Base-by-base conservation (phyloP, 2,329 filamentous ascomycete genomes). In the Colletotrichum noveboracense region DNA sequence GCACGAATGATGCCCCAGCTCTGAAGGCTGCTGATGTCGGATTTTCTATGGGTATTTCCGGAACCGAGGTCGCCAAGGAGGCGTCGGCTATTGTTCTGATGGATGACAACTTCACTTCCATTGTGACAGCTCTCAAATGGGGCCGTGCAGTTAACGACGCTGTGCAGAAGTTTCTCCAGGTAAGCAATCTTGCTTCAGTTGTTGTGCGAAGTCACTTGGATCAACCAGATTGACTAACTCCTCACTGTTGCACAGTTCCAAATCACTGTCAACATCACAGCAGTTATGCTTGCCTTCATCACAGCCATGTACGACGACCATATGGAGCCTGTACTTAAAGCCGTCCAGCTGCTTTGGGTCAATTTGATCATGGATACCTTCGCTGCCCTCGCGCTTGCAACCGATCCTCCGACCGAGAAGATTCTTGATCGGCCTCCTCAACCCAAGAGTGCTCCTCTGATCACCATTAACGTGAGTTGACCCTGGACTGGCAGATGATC, bases 341-440 rank as follows among this genome's bases (percentile, higher is more conserved):
- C 93, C 2, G 91, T 93, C 1, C 92, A 94, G 79, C 87, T 94
- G 61, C 87, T 94, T 38, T 94, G 92, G 92, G 91, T 93, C 68
- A 94, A 94, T 79, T 84, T 94, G 62, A 93, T 93, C 80, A 93
- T 94, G 91, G 91, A 93, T 78, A 93, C 92, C 7, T 92, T 93
- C 75, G 92, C 92, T 3, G 92, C 92, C 18, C 88, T 93, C 34
- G 92, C 91, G 9, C 86, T 93, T 13, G 92, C 92, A 7, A 93
- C 92, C 1, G 92, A 93, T 78, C 89, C 90, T 6, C 92, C 92
- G 0, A 89, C 88, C 3, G 86, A 88, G 7, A 87, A 87, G 70
- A 89, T 93, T 60, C 87, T 93, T 18, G 83, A 92, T 75, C 88
- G 92, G 55, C 82, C 83, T 26, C 88, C 88, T 0, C 87, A 89